These are phyloP conservation scores for Penicillium turbatum DNA, from an alignment of 495 filamentous ascomycete species.

Conservation along the genomic window DNA sequence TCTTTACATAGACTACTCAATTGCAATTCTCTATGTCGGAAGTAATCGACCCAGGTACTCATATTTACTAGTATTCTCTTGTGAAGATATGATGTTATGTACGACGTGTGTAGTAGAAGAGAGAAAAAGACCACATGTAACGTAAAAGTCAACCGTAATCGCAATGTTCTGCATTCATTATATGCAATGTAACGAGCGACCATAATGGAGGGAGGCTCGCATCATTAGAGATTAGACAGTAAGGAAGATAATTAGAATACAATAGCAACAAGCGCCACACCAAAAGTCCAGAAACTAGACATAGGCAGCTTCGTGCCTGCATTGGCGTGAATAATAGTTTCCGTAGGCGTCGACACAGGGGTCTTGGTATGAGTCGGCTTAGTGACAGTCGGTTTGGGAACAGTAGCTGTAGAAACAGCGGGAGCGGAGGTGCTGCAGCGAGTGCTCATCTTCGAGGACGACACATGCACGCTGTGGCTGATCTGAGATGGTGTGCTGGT, in stretches of 20 bases:
- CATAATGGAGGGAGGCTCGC: no score
- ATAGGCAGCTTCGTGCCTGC: neutral
- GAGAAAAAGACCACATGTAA: no score
- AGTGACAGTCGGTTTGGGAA: neutral
- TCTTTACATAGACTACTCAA: no score
- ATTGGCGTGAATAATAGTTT: neutral
- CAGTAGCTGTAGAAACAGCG: neutral
- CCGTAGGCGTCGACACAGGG: neutral
- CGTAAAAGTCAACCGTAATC: neutral
- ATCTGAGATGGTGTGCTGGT: neutral
- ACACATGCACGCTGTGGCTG: neutral
- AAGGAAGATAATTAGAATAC: neutral
- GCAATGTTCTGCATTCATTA: neutral
- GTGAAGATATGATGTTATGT: no score
- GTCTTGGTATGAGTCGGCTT: neutral
- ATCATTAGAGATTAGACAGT: no score
- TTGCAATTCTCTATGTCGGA: no score
- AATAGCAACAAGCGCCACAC: neutral
- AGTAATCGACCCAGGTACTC: no score
- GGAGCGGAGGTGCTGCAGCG: neutral
- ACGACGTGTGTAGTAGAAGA: no score
- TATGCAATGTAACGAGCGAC: no score
- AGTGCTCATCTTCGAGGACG: neutral
- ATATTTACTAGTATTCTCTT: no score
- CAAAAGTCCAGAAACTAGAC: constrained; percentile 1